phyloP scores from a whole-genome alignment of 495 filamentous ascomycete genomes.

The Daldinia caldariorum region DNA sequence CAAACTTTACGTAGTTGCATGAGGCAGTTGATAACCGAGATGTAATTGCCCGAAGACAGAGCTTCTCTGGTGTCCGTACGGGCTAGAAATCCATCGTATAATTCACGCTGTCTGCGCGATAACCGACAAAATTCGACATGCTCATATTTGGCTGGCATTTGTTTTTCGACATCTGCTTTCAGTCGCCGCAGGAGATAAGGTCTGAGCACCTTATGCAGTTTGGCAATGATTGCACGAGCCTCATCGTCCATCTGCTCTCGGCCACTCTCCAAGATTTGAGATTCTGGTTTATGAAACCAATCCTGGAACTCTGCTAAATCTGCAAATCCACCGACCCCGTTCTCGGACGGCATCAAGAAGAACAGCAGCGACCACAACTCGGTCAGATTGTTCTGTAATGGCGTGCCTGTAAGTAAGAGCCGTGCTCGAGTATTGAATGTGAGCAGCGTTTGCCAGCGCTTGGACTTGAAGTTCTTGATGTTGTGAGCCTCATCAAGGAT shows the following conservation, averaged over 20 bases:
- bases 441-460: slow-evolving; percentile 93
- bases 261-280: slow-evolving; percentile 94
- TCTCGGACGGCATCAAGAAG: slow-evolving; percentile 92
- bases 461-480: slow-evolving; percentile 99
- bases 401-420: slow-evolving; percentile 92
- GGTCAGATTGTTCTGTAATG: slow-evolving; percentile 95
- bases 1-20: slow-evolving; percentile 99
- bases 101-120: slow-evolving; percentile 90
- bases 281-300: slow-evolving; percentile 91
- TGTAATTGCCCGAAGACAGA: slow-evolving; percentile 92
- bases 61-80: slow-evolving; percentile 88
- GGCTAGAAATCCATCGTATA: slow-evolving; percentile 98
- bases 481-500: slow-evolving; percentile 99
- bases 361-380: slow-evolving; percentile 97
- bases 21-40: slow-evolving; percentile 97
- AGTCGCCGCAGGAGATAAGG: slow-evolving; percentile 92
- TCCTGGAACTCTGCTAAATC: slow-evolving; percentile 91
- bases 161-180: slow-evolving; percentile 98
- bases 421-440: slow-evolving; percentile 89
- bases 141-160: slow-evolving; percentile 98
- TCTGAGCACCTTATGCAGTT: slow-evolving; percentile 91
- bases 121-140: slow-evolving; percentile 94
- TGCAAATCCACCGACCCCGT: slow-evolving; percentile 86
- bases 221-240: slow-evolving; percentile 83
- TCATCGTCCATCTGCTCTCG: slow-evolving; percentile 93